phyloP scores from a whole-genome alignment of 108 stramenopile species.

The Pseudonitzschia multiseries region DNA sequence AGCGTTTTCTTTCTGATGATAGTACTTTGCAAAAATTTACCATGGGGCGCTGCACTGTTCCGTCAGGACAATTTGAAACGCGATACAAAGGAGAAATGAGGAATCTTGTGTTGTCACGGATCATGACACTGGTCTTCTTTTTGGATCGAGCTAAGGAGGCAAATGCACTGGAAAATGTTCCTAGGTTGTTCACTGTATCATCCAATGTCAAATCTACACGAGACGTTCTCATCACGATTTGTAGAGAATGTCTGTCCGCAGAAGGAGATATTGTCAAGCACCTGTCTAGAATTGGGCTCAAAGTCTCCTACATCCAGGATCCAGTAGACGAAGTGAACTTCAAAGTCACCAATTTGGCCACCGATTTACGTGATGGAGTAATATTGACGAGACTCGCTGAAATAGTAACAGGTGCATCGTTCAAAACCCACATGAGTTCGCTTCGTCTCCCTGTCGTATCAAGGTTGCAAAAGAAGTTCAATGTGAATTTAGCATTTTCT shows the following conservation, averaged over 20 bases:
- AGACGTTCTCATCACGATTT: conserved; percentile 76
- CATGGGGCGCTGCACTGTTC: conserved; percentile 65
- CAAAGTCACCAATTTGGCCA: conserved; percentile 71
- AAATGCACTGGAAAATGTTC: conserved; percentile 60
- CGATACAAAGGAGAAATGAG: conserved; percentile 63
- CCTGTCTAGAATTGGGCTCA: conserved; percentile 72
- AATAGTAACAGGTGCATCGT: conserved; percentile 46
- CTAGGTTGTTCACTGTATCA: conserved; percentile 58
- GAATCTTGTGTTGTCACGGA: conserved; percentile 56
- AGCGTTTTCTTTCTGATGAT: conserved; percentile 73
- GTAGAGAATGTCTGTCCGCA: conserved; percentile 71
- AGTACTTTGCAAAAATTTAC: conserved; percentile 64
- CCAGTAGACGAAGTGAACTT: conserved; percentile 92
- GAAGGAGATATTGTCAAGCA: conserved; percentile 91
- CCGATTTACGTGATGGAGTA: conserved; percentile 94
- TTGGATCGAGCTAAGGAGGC: conserved; percentile 72
- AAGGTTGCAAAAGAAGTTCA: conserved; percentile 91
- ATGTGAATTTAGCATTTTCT: conserved; percentile 71
- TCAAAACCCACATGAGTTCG: conserved; percentile 42
- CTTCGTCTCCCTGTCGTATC: conserved; percentile 89
- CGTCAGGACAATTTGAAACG: conserved; percentile 72
- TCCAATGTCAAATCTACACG: conserved; percentile 85
- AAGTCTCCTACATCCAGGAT: conserved; percentile 75
- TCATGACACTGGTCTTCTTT: conserved; percentile 80
- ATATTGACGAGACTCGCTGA: conserved; percentile 83